Evolutionary conservation across 192 early-diverging fungal species (phyloP), one percentile per base, ranked within the genome.

Genomic region (Coemansia furcata): DNA sequence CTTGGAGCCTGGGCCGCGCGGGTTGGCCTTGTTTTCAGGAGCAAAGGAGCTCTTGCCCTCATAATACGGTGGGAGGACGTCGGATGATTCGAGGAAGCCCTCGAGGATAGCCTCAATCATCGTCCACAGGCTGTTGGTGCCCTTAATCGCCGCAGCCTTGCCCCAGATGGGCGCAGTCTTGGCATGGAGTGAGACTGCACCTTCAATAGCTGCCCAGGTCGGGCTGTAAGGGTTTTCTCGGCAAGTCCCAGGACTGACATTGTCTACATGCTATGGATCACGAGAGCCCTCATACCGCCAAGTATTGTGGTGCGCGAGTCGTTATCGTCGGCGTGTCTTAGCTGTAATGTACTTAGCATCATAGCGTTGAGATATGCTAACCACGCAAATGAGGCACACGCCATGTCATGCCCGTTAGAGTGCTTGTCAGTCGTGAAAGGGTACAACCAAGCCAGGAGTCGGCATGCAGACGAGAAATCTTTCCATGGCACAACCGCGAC

Each of bases 71-170:
- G 23, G 39, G 46, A 23, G 23, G 36, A 42, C 26, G 65, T 54
- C 3, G 66, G 74, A 36, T 52, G 72, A 75, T 21, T 75, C 58
- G 6, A 60, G 17, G 21, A 60, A 60, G 9, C 58, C 58, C 35
- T 60, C 73, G 15, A 69, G 19, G 12, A 80, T 63, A 5, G 78
- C 73, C 23, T 66, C 14, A 3, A 67, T 37, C 66, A 80, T 63
- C 2, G 59, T 43, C 69, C 71, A 64, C 66, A 80, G 32, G 14
- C 43, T 14, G 32, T 80, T 73, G 1, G 67, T 29, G 32, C 43
- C 57, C 54, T 60, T 55, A 0, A 30, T 33, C 0, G 30, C 42
- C 2, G 23, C 37, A n/a, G 42, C 66, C 14, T 44, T 33, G 58
- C 58, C 58, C 58, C 58, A 60, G 8, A 60, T 60, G n/a, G 58